A percentile compares a stretch with the other conserved stretches of the same genome.
Conservation (phyloP, 108 stramenopile species). For the Seminavis robusta region DNA sequence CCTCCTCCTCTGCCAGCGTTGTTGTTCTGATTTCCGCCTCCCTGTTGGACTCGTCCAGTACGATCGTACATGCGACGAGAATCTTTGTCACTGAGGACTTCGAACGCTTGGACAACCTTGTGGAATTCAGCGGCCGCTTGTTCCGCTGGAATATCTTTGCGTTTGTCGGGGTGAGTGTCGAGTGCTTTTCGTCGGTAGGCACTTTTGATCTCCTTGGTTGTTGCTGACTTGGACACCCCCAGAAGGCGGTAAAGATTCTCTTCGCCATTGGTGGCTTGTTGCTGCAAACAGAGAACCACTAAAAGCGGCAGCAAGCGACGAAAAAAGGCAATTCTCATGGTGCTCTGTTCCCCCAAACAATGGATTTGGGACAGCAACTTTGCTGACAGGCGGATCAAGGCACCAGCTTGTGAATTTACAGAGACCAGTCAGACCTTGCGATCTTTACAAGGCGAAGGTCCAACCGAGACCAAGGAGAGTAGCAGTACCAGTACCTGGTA, state of each 20-base stretch:
- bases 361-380: too few relatives aligned
- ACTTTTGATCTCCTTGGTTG: conserved; percentile 72
- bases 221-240: conserved; percentile 67
- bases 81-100: conserved; percentile 40
- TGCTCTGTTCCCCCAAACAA: too few relatives aligned
- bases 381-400: too few relatives aligned
- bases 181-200: conserved; percentile 84
- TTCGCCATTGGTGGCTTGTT: conserved; percentile 10
- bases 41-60: conserved; percentile 23
- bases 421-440: too few relatives aligned
- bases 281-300: too few relatives aligned
- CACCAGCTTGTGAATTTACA: too few relatives aligned
- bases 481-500: too few relatives aligned
- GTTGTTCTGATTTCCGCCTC: background rate
- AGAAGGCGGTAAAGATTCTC: conserved; percentile 84
- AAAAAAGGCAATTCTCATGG: too few relatives aligned
- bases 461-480: too few relatives aligned
- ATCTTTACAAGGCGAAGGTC: too few relatives aligned
- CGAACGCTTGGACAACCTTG: conserved; percentile 63
- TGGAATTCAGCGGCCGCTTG: conserved; percentile 55
- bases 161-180: conserved; percentile 81
- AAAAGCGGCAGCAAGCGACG: too few relatives aligned
- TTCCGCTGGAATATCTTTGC: conserved; percentile 45
- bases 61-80: conserved; percentile 49
- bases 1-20: conserved; percentile 1